Conservation (phyloP, 805 yeast species). For the Yamadazyma paraphyllophila region DNA sequence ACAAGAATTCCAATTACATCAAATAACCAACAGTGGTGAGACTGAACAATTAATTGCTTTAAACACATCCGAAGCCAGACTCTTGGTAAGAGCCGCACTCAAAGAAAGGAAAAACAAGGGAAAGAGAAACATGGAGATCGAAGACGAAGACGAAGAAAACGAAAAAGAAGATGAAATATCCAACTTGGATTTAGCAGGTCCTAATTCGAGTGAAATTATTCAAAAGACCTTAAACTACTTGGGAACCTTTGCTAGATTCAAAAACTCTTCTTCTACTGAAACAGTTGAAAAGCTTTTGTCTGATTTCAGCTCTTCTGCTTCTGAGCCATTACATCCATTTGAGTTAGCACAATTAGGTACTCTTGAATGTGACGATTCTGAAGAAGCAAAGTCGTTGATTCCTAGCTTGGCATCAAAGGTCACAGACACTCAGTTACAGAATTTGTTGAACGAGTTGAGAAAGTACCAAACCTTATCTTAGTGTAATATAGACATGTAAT, state of each 20-base stretch:
- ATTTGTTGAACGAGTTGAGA: constrained; percentile 82
- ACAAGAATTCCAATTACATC: constrained; percentile 84
- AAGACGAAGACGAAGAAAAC: constrained; percentile 34
- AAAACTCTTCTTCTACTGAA: constrained; percentile 87
- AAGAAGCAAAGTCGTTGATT: constrained; percentile 90
- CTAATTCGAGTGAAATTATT: constrained; percentile 81
- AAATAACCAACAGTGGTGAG: constrained; percentile 77
- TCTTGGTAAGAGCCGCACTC: constrained; percentile 86
- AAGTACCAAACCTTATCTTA: constrained; percentile 45
- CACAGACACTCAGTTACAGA: constrained; percentile 82
- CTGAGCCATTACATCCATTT: constrained; percentile 77
- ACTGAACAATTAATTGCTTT: constrained; percentile 76
- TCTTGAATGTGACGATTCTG: constrained; percentile 92
- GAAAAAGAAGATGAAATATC: constrained; percentile 46
- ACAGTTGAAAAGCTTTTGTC: constrained; percentile 88
- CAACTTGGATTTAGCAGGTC: constrained; percentile 53
- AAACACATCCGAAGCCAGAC: constrained; percentile 85
- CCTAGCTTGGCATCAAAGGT: constrained; percentile 84
- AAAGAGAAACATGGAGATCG: constrained; percentile 29
- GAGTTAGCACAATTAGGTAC: constrained; percentile 92
- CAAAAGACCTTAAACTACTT: constrained; percentile 89
- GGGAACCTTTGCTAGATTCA: constrained; percentile 82
- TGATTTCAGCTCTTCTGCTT: constrained; percentile 54
- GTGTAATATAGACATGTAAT: constrained; percentile 1
- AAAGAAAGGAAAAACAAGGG: constrained; percentile 51